phyloP scores from a whole-genome alignment of 768 basidiomycete genomes.

The Lentinula aciculospora region DNA sequence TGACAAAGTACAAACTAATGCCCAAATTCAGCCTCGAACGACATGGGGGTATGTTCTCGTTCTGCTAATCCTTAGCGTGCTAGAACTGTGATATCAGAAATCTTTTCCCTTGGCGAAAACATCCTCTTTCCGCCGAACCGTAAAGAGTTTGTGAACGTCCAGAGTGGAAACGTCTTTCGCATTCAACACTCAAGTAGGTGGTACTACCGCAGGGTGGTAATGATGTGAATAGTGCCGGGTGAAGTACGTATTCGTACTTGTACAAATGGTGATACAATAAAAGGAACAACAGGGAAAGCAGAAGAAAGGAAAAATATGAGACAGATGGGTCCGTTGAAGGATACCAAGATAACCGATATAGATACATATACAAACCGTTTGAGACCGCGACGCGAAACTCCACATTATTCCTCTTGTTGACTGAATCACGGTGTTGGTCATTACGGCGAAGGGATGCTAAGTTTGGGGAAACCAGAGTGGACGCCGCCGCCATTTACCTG shows the following conservation, averaged over 20 bases:
- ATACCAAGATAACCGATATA: not conserved
- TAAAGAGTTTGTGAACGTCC: too few relatives aligned
- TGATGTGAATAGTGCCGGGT: not conserved
- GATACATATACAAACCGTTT: not conserved
- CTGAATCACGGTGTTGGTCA: not conserved
- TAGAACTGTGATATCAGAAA: too few relatives aligned
- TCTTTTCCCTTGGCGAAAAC: too few relatives aligned
- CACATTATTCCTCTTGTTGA: not conserved
- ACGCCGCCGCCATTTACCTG: constrained; percentile 11
- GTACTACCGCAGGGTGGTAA: too few relatives aligned
- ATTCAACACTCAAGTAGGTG: not conserved
- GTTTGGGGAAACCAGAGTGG: constrained; percentile 26
- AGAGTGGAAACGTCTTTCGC: not conserved
- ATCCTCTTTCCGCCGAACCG: too few relatives aligned
- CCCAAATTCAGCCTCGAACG: not conserved
- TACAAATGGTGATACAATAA: not conserved
- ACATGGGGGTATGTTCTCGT: not conserved
- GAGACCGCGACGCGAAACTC: not conserved
- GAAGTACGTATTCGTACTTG: not conserved
- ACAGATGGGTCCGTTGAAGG: not conserved
- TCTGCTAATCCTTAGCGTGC: too few relatives aligned
- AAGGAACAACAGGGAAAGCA: not conserved
- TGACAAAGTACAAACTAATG: constrained; percentile 5
- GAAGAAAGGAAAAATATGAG: not conserved
- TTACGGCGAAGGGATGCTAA: constrained; percentile 28